phyloP scores from a whole-genome alignment of 2,329 filamentous ascomycete genomes.

The Diaporthe sp. region DNA sequence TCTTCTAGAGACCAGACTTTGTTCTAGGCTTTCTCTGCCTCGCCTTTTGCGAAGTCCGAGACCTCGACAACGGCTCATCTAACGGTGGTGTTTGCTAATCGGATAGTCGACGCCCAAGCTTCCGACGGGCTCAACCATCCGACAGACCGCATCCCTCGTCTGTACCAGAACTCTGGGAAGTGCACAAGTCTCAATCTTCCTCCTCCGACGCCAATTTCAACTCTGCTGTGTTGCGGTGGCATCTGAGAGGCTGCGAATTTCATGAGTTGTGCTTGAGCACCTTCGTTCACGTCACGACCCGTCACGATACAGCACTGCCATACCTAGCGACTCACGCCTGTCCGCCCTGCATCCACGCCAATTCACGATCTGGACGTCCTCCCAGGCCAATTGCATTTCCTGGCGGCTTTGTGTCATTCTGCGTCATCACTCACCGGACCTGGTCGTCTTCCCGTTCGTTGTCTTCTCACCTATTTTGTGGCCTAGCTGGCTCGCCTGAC shows the following conservation, averaged over 20 bases:
- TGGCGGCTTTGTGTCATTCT: slow-evolving; percentile 27
- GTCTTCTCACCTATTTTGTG: background rate
- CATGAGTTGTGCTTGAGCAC: slow-evolving; percentile 25
- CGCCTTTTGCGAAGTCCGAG: slow-evolving; percentile 22
- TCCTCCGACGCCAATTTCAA: background rate
- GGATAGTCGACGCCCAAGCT: slow-evolving; percentile 24
- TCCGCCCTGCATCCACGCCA: background rate
- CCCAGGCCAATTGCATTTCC: slow-evolving; percentile 28
- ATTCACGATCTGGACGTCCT: slow-evolving; percentile 9
- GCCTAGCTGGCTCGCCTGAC: slow-evolving; percentile 28
- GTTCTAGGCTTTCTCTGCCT: slow-evolving; percentile 23
- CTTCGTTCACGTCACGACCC: slow-evolving; percentile 27
- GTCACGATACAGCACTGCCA: slow-evolving; percentile 22
- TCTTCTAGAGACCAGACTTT: slow-evolving; percentile 23
- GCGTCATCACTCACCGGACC: background rate
- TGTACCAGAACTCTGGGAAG: background rate
- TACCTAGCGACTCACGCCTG: background rate
- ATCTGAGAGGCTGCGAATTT: background rate
- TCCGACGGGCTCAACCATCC: slow-evolving; percentile 23
- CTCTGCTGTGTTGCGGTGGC: background rate
- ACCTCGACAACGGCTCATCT: slow-evolving; percentile 16
- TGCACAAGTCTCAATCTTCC: background rate
- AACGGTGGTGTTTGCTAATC: slow-evolving; percentile 16
- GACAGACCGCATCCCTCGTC: slow-evolving; percentile 22
- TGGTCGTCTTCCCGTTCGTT: slow-evolving; percentile 18